Base-by-base conservation (phyloP, 148 eudicot genomes). In the Persicaria tinctoria region DNA sequence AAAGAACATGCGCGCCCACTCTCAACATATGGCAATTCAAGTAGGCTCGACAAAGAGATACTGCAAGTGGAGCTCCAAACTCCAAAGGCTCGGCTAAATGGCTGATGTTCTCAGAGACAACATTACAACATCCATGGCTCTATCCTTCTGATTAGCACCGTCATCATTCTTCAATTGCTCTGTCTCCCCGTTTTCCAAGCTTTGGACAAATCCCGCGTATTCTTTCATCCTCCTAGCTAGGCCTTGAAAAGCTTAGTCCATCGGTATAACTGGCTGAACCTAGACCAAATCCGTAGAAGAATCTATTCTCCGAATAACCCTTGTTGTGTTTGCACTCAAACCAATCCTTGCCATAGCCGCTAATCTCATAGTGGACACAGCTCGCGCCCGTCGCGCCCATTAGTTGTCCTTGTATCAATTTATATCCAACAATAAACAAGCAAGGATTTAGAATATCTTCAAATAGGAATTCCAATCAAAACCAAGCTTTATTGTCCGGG, bases 101-200 rank as follows among this genome's bases (percentile, higher is more conserved):
- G 74, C 76, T 78, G 91, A 74, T 51, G 97, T 95, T 82, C 99
- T 92, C 0, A 95, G 82, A 62, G 96, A 90, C 32, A 95, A 85
- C 99, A 95, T 95, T 76, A 92, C 87, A 60, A 84, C 79, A 82
- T 95, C 97, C 91, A 83, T 83, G 46, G 96, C 97, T 75, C 84
- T 79, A 73, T 92, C 98, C 75, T 82, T 86, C 46, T 57, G 73
- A 83, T 85, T 86, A 32, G 68, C 38, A 75, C 49, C 51, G 70
- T 53, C 47, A 38, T 48, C 45, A 73, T 72, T 80, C 46, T 78
- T 82, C 5, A 8, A 56, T 41, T 56, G 46, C 8, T 78, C 80
- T 45, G 18, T 53, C 47, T 46, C 8, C 12, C 91, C 92, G 78
- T 76, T 20, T 73, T 87, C 97, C 86, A 95, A 83, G 77, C 80